Percentiles rank a stretch among this genome's conserved stretches.
phyloP scores from a whole-genome alignment of 352 stramenopile genomes.

The Halophytophthora polymorphica region DNA sequence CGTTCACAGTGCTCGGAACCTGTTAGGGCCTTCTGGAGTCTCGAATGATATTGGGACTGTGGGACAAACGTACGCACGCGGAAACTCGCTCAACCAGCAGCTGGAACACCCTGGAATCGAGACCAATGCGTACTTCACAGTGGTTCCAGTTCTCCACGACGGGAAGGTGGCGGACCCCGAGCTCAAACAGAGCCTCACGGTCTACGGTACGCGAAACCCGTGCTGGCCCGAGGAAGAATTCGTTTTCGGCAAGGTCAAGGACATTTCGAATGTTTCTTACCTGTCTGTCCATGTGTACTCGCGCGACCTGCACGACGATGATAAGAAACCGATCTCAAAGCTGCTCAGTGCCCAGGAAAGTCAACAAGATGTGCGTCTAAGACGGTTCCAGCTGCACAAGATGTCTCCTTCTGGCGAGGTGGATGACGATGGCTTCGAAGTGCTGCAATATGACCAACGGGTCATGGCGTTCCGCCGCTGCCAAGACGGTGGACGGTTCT shows the following conservation, averaged over 20 bases:
- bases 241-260: slow-evolving; percentile 53
- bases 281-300: slow-evolving; percentile 71
- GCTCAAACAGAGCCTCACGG: slow-evolving; percentile 57
- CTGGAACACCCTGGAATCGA: slow-evolving; percentile 10
- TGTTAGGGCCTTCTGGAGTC: slow-evolving; percentile 23
- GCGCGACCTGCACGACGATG: slow-evolving; percentile 41
- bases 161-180: slow-evolving; percentile 41
- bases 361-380: slow-evolving; percentile 27
- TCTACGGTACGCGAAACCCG: slow-evolving; percentile 59
- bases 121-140: slow-evolving; percentile 65
- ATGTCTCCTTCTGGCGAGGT: slow-evolving; percentile 46
- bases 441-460: slow-evolving; percentile 55
- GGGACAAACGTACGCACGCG: background rate
- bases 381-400: slow-evolving; percentile 51
- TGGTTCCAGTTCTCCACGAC: slow-evolving; percentile 50
- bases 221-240: slow-evolving; percentile 65
- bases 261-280: slow-evolving; percentile 50
- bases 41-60: slow-evolving; percentile 6
- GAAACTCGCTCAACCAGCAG: slow-evolving; percentile 7
- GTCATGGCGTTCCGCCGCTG: slow-evolving; percentile 65
- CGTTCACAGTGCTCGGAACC: slow-evolving; percentile 35
- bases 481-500: slow-evolving; percentile 52
- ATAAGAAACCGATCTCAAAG: slow-evolving; percentile 22
- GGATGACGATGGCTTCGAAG: slow-evolving; percentile 43
- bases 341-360: slow-evolving; percentile 39